Evolutionary conservation across 371 early-diverging fungal species (phyloP).

Genomic region (Encephalitozoon intestinalis): DNA sequence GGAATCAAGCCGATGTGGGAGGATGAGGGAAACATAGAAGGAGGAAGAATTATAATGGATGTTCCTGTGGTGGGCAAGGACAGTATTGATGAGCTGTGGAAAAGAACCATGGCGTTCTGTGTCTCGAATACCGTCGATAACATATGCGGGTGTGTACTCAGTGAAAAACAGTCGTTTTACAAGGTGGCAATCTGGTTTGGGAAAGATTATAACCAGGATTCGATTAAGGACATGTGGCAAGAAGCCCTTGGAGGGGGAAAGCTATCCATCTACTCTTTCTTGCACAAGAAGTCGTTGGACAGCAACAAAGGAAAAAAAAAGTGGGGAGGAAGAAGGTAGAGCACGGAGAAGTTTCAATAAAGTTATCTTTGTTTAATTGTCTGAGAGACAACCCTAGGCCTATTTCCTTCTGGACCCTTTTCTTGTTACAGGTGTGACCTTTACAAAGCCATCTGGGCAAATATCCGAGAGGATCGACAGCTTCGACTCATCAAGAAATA

Average conservation of each 20-base stretch:
- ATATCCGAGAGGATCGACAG: slow-evolving; percentile 37
- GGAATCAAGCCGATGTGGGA: slow-evolving; percentile 98
- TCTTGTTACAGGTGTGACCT: slow-evolving; percentile 1
- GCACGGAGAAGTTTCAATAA: neutral
- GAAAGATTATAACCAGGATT: slow-evolving; percentile 6
- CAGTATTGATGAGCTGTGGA: slow-evolving; percentile 30
- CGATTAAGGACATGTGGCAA: slow-evolving; percentile 37
- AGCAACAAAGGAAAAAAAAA: slow-evolving; percentile 27
- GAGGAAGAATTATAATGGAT: slow-evolving; percentile 84
- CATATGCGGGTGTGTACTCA: slow-evolving; percentile 76
- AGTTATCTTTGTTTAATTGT: neutral
- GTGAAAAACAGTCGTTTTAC: slow-evolving; percentile 24
- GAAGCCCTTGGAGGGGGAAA: neutral
- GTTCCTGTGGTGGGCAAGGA: slow-evolving; percentile 54
- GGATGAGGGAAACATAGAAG: slow-evolving; percentile 80
- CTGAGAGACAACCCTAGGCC: neutral
- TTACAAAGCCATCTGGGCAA: slow-evolving; percentile 55
- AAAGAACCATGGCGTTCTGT: slow-evolving; percentile 72
- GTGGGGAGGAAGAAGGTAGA: slow-evolving; percentile 21
- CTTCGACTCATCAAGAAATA: slow-evolving; percentile 44
- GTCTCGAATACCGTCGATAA: slow-evolving; percentile 76
- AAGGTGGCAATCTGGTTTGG: slow-evolving; percentile 44
- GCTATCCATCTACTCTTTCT: slow-evolving; percentile 15
- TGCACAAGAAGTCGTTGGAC: slow-evolving; percentile 36
- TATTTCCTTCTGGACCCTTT: neutral